A percentile compares a stretch with the other conserved stretches of the same genome.
These are phyloP conservation scores for Dimocarpus longan DNA, from an alignment of 345 rosid genomes.

Conservation along the genomic window DNA sequence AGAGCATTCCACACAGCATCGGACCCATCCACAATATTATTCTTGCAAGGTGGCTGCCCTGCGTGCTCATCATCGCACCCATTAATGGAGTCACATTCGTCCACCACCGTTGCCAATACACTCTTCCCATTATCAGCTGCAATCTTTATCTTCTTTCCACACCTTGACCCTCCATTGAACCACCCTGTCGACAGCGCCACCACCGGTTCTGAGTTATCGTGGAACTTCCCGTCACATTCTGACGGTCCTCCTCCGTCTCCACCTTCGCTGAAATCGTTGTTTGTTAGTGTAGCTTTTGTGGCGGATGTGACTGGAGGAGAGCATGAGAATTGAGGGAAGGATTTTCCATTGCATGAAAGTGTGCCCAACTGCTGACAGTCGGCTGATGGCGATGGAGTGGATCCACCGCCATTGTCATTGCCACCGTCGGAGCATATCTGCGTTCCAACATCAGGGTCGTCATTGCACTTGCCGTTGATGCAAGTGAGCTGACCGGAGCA, in stretches of 20 bases:
- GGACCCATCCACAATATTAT: conserved; percentile 44
- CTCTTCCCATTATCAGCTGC: conserved; percentile 25
- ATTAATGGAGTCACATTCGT: conserved; percentile 39
- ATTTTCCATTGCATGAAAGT: not conserved
- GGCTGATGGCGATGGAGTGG: not conserved
- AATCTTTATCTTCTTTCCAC: conserved; percentile 36
- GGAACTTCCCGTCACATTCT: conserved; percentile 32
- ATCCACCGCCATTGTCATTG: not conserved
- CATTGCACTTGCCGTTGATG: conserved; percentile 37
- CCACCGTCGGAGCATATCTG: conserved; percentile 22
- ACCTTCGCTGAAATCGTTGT: conserved; percentile 45
- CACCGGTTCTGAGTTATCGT: conserved; percentile 16
- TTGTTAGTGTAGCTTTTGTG: conserved; percentile 24
- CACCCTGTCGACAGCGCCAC: conserved; percentile 50
- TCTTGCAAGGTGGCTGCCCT: conserved; percentile 32
- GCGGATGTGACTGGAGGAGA: conserved; percentile 35
- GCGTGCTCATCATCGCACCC: conserved; percentile 50
- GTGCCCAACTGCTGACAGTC: conserved; percentile 24
- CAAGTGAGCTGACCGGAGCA: conserved; percentile 44
- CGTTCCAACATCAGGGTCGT: conserved; percentile 39
- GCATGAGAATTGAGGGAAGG: conserved; percentile 22
- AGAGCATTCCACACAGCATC: conserved; percentile 45
- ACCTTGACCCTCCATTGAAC: conserved; percentile 36
- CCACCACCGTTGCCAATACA: conserved; percentile 38
- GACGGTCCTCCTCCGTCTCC: conserved; percentile 36